Evolutionary conservation across 176 grass and related monocot species (phyloP), one percentile per base, ranked within the genome.

Genomic region (Aechmea fasciata): DNA sequence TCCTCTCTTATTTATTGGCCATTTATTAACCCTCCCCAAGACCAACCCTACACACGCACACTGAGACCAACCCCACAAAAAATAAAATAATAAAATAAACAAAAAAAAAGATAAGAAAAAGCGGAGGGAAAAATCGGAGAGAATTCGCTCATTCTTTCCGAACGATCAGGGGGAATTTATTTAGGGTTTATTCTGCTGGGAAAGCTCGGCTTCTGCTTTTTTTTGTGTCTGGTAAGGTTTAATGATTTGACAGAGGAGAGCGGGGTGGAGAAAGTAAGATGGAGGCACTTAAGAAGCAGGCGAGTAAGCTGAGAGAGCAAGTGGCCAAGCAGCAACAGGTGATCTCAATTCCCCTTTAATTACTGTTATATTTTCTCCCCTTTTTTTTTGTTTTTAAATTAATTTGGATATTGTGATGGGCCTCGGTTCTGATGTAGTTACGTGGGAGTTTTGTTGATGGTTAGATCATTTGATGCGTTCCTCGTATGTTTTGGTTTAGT

Each of bases 271-370:
- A 14, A 79, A 53, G 4, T 59, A 47, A 19, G 71, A 99, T 99
- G 94, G 94, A 99, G 82, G 67, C 87, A 68, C 84, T 99, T 52
- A 90, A 87, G 75, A 99, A 87, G 80, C 87, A 99, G 17, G 90
- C 94, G 2, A 90, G 77, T 82, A 99, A 75, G 77, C 72, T 99
- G 41, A 73, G 89, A 69, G 87, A 93, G 90, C 94, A 93, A 67
- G 77, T 99, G 24, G 82, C 80, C 76, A 99, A 93, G 86, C 94
- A 93, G 71, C 94, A 97, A 17, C 82, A 93, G 87, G 94, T 99
- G 81, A 20, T 48, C 59, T 29, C 73, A 17, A 41, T 57, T 50
- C 54, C 48, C 48, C 3, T 1, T 15, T 53, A 11, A 61, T 68
- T 3, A 75, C 50, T 63, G 57, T 22, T 9, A 53, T 75, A 53